Base-by-base conservation (phyloP, 805 yeast species). In the Groenewaldozyma salmanticensis region DNA sequence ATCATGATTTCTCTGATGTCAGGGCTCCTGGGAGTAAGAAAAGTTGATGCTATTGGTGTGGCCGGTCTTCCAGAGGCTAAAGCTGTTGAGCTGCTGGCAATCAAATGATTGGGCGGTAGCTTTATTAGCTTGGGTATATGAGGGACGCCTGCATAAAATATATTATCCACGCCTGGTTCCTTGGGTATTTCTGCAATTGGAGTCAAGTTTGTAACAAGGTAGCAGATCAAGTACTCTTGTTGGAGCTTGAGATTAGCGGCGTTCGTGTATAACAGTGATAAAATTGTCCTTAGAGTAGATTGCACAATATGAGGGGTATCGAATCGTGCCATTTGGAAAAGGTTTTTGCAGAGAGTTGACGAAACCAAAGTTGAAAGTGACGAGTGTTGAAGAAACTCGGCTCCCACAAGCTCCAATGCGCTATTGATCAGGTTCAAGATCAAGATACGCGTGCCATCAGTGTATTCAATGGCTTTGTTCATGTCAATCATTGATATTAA, bases 361-460 rank as follows among this genome's bases (percentile, higher is more conserved):
- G 90, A 74, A 6, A 85, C 72, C 21, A 86, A 63, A 16, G 70
- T 72, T 57, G 85, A 71, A 35, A 88, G 64, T 3, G 79, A 68
- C 2, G 82, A 77, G 54, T 83, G 90, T 21, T 63, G 57, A 3
- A 72, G 66, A 39, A 87, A 69, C 13, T 65, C 67, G 40, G 68
- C 64, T 2, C 96, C 96, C 7, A 86, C 69, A 4, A 84, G 79
- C 60, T 92, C 97, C 37, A 92, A 70, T 1, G 94, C 81, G 0
- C 81, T 79, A 41, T 77, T 79, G 32, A 92, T 68, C 32, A 90
- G 70, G 21, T 79, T 72, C 29, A 92, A 62, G 0, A 95, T 92
- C 63, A 90, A 77, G 11, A 84, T 79, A 42, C 95, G 74, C 0
- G 96, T 79, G 21, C 85, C 72, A 58, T 90, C 96, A 47, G 90